Evolutionary conservation across 805 yeast genomes (phyloP).

Genomic region (Sungouiella thailandica): DNA sequence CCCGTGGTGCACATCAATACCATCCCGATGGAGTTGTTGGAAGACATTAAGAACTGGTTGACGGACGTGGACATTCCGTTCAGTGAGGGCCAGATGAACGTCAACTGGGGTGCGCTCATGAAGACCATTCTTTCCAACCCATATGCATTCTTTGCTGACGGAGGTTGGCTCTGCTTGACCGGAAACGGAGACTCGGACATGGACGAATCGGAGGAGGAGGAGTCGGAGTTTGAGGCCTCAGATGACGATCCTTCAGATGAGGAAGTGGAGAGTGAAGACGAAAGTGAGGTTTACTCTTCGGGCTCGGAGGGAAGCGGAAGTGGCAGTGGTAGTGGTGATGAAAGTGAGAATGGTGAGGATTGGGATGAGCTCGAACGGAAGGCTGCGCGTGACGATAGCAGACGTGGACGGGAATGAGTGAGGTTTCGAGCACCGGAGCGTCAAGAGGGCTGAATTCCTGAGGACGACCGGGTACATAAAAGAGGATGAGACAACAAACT

Average conservation of each 20-base stretch:
- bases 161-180: constrained; percentile 94
- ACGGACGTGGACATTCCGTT: constrained; percentile 96
- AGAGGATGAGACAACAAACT: too few relatives aligned
- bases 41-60: constrained; percentile 92
- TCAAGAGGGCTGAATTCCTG: too few relatives aligned
- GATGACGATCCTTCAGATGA: constrained; percentile 61
- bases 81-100: constrained; percentile 91
- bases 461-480: too few relatives aligned
- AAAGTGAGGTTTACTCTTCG: constrained; percentile 32
- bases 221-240: constrained; percentile 62
- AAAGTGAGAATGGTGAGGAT: constrained; percentile 39
- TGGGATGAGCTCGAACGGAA: constrained; percentile 62
- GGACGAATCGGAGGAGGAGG: constrained; percentile 62
- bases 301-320: constrained; percentile 29
- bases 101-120: constrained; percentile 95
- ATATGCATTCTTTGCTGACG: constrained; percentile 84
- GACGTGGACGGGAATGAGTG: constrained; percentile 15
- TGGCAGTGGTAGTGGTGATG: constrained; percentile 38
- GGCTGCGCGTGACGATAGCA: constrained; percentile 45
- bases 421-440: too few relatives aligned
- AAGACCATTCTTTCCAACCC: constrained; percentile 90
- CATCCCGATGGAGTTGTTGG: constrained; percentile 87
- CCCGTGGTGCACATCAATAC: constrained; percentile 93
- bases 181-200: constrained; percentile 77
- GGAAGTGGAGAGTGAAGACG: constrained; percentile 53